A percentile compares a stretch with the other conserved stretches of the same genome.
phyloP scores from a whole-genome alignment of 352 stramenopile genomes.

The Phytopythium vexans region DNA sequence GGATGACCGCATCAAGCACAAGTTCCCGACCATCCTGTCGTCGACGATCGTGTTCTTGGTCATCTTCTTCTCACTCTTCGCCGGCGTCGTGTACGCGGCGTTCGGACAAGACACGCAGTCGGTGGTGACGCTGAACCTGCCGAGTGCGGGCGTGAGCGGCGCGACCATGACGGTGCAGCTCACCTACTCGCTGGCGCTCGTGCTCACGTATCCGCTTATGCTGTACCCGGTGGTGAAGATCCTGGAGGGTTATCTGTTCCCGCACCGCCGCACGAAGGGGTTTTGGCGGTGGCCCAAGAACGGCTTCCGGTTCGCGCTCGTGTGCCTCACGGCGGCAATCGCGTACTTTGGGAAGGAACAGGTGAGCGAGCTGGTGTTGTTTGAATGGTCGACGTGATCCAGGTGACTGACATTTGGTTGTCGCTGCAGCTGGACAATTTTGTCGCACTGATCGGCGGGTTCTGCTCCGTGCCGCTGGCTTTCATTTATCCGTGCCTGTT shows the following conservation, averaged over 20 bases:
- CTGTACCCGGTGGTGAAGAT: constrained; percentile 72
- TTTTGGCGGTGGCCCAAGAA: constrained; percentile 75
- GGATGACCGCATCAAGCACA: constrained; percentile 48
- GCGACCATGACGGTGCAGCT: constrained; percentile 63
- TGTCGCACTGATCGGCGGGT: constrained; percentile 65
- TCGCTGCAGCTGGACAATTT: constrained; percentile 53
- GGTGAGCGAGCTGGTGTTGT: constrained; percentile 2
- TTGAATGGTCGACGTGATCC: not conserved
- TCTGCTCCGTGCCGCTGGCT: constrained; percentile 66
- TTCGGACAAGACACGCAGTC: constrained; percentile 52
- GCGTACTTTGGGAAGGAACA: constrained; percentile 62
- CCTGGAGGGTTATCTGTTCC: constrained; percentile 59
- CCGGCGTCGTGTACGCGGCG: constrained; percentile 48
- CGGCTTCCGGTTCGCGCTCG: constrained; percentile 53
- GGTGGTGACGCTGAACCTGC: constrained; percentile 58
- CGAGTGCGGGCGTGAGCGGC: constrained; percentile 42
- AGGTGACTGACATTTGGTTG: too few relatives aligned
- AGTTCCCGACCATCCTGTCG: constrained; percentile 53
- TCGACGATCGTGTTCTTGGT: constrained; percentile 51
- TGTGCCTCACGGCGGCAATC: constrained; percentile 59
- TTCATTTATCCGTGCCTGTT: constrained; percentile 77
- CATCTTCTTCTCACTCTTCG: constrained; percentile 50
- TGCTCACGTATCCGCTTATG: constrained; percentile 74
- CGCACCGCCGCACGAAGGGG: constrained; percentile 36
- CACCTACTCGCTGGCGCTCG: constrained; percentile 60